phyloP scores from a whole-genome alignment of 2,329 filamentous ascomycete species.

The Fusarium sp. region DNA sequence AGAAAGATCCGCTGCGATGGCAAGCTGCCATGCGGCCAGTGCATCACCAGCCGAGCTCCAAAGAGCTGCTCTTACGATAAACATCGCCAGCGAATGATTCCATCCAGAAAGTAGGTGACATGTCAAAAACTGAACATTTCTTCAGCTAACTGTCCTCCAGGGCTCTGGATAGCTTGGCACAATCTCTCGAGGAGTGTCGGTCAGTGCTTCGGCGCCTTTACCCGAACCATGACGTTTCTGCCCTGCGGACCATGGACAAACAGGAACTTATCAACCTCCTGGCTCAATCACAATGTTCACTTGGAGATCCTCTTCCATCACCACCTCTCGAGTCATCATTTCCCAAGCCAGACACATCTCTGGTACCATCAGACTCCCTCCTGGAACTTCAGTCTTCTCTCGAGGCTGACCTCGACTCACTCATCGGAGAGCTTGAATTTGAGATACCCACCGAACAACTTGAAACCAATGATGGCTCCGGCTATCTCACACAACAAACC shows the following conservation, averaged over 20 bases:
- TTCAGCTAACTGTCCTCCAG: constrained; percentile 43
- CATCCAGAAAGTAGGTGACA: constrained; percentile 75
- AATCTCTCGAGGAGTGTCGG: constrained; percentile 71
- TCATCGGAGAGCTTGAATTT: constrained; percentile 35
- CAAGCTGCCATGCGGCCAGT: constrained; percentile 83
- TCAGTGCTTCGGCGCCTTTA: constrained; percentile 59
- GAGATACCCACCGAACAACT: constrained; percentile 29
- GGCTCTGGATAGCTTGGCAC: constrained; percentile 71
- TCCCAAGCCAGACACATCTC: constrained; percentile 58
- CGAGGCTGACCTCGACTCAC: constrained; percentile 34
- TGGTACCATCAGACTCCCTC: constrained; percentile 24
- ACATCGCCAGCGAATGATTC: constrained; percentile 78
- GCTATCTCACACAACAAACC: constrained; percentile 22
- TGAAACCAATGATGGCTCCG: constrained; percentile 13
- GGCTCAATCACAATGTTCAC: constrained; percentile 56
- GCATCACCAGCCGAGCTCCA: constrained; percentile 81
- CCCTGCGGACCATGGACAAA: constrained; percentile 63
- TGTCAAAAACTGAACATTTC: constrained; percentile 20
- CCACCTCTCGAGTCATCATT: constrained; percentile 63
- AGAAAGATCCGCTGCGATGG: constrained; percentile 88
- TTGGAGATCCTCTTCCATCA: constrained; percentile 58
- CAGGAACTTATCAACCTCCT: constrained; percentile 68
- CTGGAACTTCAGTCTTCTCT: constrained; percentile 34
- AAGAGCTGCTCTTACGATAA: constrained; percentile 85
- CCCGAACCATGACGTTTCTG: constrained; percentile 64